phyloP scores from a whole-genome alignment of 345 rosid species.

The Garcia nutans region DNA sequence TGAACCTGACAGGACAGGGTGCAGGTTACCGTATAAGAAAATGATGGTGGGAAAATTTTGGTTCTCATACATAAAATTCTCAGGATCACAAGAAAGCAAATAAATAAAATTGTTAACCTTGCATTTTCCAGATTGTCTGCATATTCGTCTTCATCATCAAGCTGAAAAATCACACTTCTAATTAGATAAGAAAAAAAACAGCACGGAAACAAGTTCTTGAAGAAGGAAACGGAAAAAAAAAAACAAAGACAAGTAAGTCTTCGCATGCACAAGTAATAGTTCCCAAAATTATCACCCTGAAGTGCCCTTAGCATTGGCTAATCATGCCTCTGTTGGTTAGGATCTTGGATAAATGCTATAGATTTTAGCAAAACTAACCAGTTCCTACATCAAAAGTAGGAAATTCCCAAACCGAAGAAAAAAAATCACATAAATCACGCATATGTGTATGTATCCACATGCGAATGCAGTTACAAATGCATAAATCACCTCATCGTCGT shows the following conservation, averaged over 20 bases:
- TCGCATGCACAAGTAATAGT: background rate
- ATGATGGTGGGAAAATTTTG: background rate
- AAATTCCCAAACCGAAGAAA: background rate
- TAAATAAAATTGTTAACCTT: conserved; percentile 41
- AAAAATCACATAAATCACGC: background rate
- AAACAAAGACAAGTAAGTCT: background rate
- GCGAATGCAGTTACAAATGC: background rate
- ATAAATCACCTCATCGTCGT: conserved; percentile 28
- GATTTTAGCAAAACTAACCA: background rate
- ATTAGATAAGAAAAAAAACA: background rate
- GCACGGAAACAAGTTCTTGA: background rate
- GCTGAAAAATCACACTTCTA: conserved; percentile 38
- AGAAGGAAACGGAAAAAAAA: background rate
- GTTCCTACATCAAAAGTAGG: background rate
- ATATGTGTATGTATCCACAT: too few species aligned
- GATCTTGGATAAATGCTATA: too few species aligned
- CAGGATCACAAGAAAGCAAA: background rate
- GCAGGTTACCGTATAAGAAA: too few species aligned
- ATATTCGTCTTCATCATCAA: conserved; percentile 38
- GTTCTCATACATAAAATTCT: background rate
- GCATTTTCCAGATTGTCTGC: conserved; percentile 37
- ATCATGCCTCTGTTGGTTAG: background rate
- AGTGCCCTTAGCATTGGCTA: too few species aligned
- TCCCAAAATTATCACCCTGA: background rate
- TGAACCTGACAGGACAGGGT: too few species aligned